Percentiles rank a stretch among this genome's conserved stretches.
These are phyloP conservation scores for Saccharum officinarum DNA, from an alignment of 176 grass and related monocot genomes.

Conservation along the genomic window DNA sequence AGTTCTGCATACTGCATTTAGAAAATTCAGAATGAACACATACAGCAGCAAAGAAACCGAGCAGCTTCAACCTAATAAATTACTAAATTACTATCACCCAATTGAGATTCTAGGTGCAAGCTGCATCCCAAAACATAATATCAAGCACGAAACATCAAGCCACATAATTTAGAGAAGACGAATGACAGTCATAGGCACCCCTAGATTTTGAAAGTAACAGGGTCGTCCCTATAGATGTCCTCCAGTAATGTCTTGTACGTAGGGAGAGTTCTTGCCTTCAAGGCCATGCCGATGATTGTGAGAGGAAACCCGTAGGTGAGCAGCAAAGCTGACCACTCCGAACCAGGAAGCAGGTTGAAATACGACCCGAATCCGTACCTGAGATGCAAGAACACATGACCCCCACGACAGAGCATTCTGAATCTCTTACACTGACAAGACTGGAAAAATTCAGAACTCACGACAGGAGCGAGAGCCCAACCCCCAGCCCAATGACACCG, in stretches of 20 bases:
- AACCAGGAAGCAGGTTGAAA: slow-evolving; percentile 92
- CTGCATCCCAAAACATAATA: not conserved
- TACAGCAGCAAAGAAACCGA: slow-evolving; percentile 17
- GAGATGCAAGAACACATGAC: slow-evolving; percentile 26
- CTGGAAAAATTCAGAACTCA: slow-evolving; percentile 46
- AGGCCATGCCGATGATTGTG: slow-evolving; percentile 94
- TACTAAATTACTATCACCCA: not conserved
- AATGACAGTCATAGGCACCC: slow-evolving; percentile 1
- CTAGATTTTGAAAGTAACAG: not conserved
- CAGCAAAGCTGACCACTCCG: slow-evolving; percentile 93
- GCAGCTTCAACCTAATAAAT: not conserved
- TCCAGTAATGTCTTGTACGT: not conserved
- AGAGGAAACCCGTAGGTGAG: slow-evolving; percentile 97
- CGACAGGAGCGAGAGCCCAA: slow-evolving; percentile 79
- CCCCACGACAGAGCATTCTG: slow-evolving; percentile 2
- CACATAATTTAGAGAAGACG: not conserved
- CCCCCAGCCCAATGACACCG: slow-evolving; percentile 72
- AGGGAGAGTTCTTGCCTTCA: slow-evolving; percentile 62
- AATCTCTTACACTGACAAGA: not conserved
- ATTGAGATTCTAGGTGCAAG: not conserved
- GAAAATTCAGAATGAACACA: slow-evolving; percentile 36
- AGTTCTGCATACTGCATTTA: slow-evolving; percentile 88
- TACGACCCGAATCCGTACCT: slow-evolving; percentile 98
- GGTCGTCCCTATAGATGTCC: not conserved
- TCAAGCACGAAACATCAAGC: not conserved